Percentiles rank a stretch among this genome's conserved stretches.
These are phyloP conservation scores for Dipteronia dyeriana DNA, from an alignment of 345 rosid genomes.

Conservation along the genomic window DNA sequence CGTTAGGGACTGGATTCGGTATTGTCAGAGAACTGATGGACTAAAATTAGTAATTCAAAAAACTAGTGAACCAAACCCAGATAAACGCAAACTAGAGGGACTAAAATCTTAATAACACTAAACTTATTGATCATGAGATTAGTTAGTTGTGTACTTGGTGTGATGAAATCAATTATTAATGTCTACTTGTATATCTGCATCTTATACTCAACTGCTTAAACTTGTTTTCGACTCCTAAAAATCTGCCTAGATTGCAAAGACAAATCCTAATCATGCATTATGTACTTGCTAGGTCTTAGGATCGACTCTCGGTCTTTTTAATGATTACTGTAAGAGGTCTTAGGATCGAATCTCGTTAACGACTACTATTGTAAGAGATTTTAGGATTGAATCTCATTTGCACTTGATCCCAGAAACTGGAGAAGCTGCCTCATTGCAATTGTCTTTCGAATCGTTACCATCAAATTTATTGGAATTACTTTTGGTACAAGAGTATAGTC, in stretches of 20 bases:
- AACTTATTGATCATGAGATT: slow-evolving; percentile 37
- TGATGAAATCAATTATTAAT: slow-evolving; percentile 4
- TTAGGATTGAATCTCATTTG: background rate
- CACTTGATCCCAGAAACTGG: background rate
- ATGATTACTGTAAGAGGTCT: no score
- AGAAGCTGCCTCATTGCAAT: background rate
- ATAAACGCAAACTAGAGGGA: no score
- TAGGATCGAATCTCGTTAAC: background rate
- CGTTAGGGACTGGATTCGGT: no score
- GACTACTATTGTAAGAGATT: no score
- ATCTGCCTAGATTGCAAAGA: background rate
- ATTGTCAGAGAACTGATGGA: no score
- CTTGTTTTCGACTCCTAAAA: background rate
- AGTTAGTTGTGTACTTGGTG: slow-evolving; percentile 20
- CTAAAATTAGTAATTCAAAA: no score
- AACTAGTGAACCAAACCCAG: no score
- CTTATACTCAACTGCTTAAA: background rate
- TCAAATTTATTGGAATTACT: slow-evolving; percentile 1
- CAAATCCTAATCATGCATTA: background rate
- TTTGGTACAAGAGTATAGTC: slow-evolving; percentile 3
- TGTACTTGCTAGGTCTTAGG: background rate
- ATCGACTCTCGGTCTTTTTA: no score
- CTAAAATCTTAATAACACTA: no score
- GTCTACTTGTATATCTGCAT: slow-evolving; percentile 5
- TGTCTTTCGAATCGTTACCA: background rate